phyloP scores from a whole-genome alignment of 495 filamentous ascomycete species.

The Lasiosphaeriaceae sp. region DNA sequence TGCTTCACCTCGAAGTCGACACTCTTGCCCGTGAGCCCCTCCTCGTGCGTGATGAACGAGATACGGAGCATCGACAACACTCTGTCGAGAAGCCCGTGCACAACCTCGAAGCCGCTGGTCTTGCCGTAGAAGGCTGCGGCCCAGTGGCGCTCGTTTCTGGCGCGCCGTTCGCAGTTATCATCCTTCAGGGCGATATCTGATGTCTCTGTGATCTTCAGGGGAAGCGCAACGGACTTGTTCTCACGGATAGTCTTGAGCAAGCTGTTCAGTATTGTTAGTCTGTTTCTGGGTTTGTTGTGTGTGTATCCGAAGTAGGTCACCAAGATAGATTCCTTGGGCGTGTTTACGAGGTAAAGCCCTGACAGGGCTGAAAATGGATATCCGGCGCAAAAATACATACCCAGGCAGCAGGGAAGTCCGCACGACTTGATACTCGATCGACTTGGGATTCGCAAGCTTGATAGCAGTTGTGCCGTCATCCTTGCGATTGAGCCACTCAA shows the following conservation, averaged over 20 bases:
- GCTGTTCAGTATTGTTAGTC: neutral
- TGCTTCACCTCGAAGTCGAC: slow-evolving; percentile 46
- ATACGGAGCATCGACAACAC: slow-evolving; percentile 88
- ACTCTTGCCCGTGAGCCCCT: slow-evolving; percentile 55
- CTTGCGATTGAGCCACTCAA: slow-evolving; percentile 87
- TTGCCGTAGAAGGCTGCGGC: slow-evolving; percentile 94
- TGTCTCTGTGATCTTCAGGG: slow-evolving; percentile 90
- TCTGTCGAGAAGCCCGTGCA: slow-evolving; percentile 90
- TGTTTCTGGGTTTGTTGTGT: no score
- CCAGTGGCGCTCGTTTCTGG: slow-evolving; percentile 88
- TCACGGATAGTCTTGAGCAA: slow-evolving; percentile 92
- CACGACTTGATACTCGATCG: slow-evolving; percentile 92
- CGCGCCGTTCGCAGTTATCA: slow-evolving; percentile 68
- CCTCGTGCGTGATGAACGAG: slow-evolving; percentile 71
- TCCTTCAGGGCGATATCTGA: slow-evolving; percentile 92
- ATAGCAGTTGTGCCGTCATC: slow-evolving; percentile 86
- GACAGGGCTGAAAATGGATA: neutral
- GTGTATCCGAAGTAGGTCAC: no score
- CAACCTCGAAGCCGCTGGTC: slow-evolving; percentile 91
- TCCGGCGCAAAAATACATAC: neutral
- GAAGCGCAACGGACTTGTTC: slow-evolving; percentile 85
- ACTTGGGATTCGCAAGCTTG: slow-evolving; percentile 92
- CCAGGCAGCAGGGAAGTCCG: slow-evolving; percentile 86
- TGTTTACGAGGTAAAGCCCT: no score
- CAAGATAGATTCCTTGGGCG: no score